Percentiles rank a stretch among this genome's conserved stretches.
Conservation (phyloP, 2,329 filamentous ascomycete species). For the Zopfia rhizophila region DNA sequence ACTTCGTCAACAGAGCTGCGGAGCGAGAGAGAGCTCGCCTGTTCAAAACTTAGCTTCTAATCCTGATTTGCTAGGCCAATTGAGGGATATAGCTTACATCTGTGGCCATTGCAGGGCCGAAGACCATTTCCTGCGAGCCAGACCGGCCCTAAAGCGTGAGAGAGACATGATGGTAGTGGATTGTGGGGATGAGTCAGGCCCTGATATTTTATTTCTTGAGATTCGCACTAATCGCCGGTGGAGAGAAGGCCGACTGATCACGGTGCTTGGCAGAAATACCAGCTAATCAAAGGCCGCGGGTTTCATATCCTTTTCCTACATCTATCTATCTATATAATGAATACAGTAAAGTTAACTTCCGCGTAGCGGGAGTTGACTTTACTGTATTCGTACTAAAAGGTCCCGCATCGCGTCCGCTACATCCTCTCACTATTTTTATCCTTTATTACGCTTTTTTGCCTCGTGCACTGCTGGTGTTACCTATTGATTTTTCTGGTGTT, state of each 20-base stretch:
- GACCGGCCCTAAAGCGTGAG: slow-evolving; percentile 46
- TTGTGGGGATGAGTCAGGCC: slow-evolving; percentile 22
- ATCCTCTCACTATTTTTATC: no score
- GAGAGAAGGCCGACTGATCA: slow-evolving; percentile 32
- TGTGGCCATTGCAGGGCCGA: slow-evolving; percentile 45
- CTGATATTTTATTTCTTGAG: slow-evolving; percentile 33
- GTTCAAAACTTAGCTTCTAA: slow-evolving; percentile 26
- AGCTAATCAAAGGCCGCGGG: no score
- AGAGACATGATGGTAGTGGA: slow-evolving; percentile 43
- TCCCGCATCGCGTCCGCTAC: no score
- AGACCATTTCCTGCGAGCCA: slow-evolving; percentile 44
- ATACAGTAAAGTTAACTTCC: no score
- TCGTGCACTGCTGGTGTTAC: no score
- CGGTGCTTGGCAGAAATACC: slow-evolving; percentile 11
- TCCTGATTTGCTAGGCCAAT: no score
- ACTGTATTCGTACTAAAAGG: no score
- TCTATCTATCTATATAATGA: no score
- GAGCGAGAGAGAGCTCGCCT: slow-evolving; percentile 50
- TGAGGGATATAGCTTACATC: slow-evolving; percentile 34
- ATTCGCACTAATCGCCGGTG: slow-evolving; percentile 30
- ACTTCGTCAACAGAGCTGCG: slow-evolving; percentile 38
- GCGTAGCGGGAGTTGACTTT: no score
- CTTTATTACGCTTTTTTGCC: no score
- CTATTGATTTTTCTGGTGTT: no score
- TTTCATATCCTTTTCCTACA: no score